Evolutionary conservation across 257 asterid species (phyloP), one percentile per base, ranked within the genome.

Genomic region (Coffea canephora): DNA sequence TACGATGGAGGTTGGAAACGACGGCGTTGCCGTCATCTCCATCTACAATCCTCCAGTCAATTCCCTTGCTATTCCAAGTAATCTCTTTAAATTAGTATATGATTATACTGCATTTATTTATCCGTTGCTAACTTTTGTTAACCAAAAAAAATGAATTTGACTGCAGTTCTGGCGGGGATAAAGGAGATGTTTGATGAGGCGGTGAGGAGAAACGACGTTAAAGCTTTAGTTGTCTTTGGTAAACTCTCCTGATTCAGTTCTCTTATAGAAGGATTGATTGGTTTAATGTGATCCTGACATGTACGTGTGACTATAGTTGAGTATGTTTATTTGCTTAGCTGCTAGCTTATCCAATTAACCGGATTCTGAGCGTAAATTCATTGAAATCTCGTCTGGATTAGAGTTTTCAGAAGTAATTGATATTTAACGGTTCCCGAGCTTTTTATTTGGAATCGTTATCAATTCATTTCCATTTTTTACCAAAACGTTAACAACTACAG

Each of bases 21-120:
- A 96, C 81, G 97, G 95, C 76, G 96, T 96, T 70, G 99, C 99
- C 12, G 46, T 94, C 68, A 77, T 96, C 86, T 88, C 96, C 84
- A 81, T 96, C 68, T 81, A 84, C 6, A 94, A 92, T 71, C 98
- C 98, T 71, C 98, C 99, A 0, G 99, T 94, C 77, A 94, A 96
- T 77, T 93, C 97, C 81, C 92, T 96, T 77, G 90, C 98, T 5
- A 79, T 88, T 71, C 78, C 91, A 45, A 87, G 98, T 96, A 85
- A 87, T 25, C 16, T 16, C 62, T 55, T 9, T 55, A 4, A 55
- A 16, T 52, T 14, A 14, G 6, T 14, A 14, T 2, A 0, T 13
- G 14, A 14, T 2, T 52, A 48, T 48, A 8, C 52, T 8, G 15
- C 18, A 52, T 52, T 14, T 0, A 3, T 52, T 5, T 15, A 52